A percentile compares a stretch with the other conserved stretches of the same genome.
Evolutionary conservation across 768 basidiomycete species (phyloP).

Genomic region (Serendipita sp.): DNA sequence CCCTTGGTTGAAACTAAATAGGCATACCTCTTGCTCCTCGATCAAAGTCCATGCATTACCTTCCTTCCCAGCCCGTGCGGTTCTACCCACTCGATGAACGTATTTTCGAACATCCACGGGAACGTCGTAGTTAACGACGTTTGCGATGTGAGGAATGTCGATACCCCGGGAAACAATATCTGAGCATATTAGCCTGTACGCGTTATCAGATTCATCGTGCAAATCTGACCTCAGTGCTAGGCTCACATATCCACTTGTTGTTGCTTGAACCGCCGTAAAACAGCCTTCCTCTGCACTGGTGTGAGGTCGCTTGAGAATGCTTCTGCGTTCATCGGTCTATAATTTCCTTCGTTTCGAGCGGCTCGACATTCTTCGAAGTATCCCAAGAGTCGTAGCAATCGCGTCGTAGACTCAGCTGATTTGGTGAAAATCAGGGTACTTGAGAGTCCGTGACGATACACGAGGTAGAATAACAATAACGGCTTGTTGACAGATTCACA

Average conservation of each 20-base stretch:
- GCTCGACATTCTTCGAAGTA: constrained; percentile 50
- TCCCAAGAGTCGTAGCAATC: constrained; percentile 67
- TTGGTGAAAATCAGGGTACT: constrained; percentile 94
- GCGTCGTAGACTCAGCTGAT: constrained; percentile 74
- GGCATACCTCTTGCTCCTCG: constrained; percentile 74
- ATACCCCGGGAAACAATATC: constrained; percentile 93
- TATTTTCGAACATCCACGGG: constrained; percentile 98
- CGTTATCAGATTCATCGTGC: not conserved
- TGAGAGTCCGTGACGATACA: constrained; percentile 41
- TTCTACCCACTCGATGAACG: constrained; percentile 91
- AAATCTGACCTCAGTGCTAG: not conserved
- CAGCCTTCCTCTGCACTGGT: constrained; percentile 50
- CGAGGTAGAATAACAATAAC: constrained; percentile 73
- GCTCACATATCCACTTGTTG: constrained; percentile 73
- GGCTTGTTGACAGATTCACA: constrained; percentile 71
- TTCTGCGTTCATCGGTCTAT: constrained; percentile 23
- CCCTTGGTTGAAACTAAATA: not conserved
- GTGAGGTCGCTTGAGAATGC: constrained; percentile 83
- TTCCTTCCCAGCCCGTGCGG: constrained; percentile 76
- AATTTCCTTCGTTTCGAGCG: constrained; percentile 13
- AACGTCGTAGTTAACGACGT: constrained; percentile 90
- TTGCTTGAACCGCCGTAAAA: constrained; percentile 67
- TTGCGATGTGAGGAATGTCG: constrained; percentile 80
- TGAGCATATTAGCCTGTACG: constrained; percentile 73
- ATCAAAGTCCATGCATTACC: constrained; percentile 93